These are phyloP conservation scores for Geotrichum siamense DNA, from an alignment of 1,139 yeast species.

Conservation along the genomic window DNA sequence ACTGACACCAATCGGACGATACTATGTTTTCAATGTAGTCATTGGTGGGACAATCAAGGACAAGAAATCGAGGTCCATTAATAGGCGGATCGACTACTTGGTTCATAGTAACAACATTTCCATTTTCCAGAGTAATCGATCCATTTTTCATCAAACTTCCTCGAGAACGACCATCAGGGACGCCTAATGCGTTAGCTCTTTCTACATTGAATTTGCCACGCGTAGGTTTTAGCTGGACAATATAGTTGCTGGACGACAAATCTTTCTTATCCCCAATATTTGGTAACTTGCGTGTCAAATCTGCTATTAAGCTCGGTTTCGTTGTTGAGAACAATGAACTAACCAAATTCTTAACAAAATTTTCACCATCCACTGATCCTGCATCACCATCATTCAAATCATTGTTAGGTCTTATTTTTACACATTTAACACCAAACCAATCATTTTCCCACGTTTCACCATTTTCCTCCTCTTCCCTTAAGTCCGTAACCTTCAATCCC, in stretches of 20 bases:
- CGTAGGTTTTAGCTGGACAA: conserved; percentile 56
- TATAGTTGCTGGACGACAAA: conserved; percentile 45
- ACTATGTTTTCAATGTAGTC: conserved; percentile 39
- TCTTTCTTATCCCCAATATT: neutral
- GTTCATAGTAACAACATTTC: conserved; percentile 53
- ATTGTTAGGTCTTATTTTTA: conserved; percentile 36
- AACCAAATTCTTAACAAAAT: conserved; percentile 13
- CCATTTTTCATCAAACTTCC: conserved; percentile 55
- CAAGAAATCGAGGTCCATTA: conserved; percentile 50
- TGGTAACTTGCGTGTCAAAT: neutral
- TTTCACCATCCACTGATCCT: neutral
- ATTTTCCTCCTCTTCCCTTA: too few relatives aligned
- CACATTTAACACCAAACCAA: conserved; percentile 44
- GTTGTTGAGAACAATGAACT: conserved; percentile 18
- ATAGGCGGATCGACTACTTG: conserved; percentile 66
- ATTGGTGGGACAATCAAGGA: conserved; percentile 65
- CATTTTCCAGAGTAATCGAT: conserved; percentile 51
- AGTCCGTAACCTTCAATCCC: conserved; percentile 33
- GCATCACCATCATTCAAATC: neutral
- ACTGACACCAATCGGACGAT: conserved; percentile 17
- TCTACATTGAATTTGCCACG: conserved; percentile 71
- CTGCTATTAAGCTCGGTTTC: conserved; percentile 18
- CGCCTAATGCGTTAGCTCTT: conserved; percentile 61
- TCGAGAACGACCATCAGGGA: conserved; percentile 58
- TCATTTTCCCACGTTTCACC: too few relatives aligned